A percentile compares a stretch with the other conserved stretches of the same genome.
Evolutionary conservation across 768 basidiomycete genomes (phyloP).

Genomic region (Pleurotus sapidus): DNA sequence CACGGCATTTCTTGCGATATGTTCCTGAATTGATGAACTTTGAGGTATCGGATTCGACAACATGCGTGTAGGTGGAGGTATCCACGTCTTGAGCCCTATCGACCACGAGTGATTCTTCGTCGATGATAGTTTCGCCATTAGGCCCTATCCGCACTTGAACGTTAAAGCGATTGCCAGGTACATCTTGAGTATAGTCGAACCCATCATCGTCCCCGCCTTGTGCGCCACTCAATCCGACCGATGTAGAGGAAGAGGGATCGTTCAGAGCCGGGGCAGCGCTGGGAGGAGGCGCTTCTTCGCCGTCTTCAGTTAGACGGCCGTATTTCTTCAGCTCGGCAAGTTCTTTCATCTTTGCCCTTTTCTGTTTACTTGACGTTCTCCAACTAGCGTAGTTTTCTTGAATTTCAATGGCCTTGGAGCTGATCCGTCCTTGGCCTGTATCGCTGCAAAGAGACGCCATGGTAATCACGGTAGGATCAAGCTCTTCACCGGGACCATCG

Average conservation of each 20-base stretch:
- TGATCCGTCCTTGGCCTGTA: constrained; percentile 75
- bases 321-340: constrained; percentile 76
- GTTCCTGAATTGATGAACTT: constrained; percentile 85
- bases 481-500: constrained; percentile 68
- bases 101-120: constrained; percentile 81
- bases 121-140: constrained; percentile 83
- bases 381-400: constrained; percentile 67
- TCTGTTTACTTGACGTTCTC: constrained; percentile 69
- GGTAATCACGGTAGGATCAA: constrained; percentile 81
- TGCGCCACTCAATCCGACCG: background rate
- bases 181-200: constrained; percentile 67
- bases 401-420: constrained; percentile 73
- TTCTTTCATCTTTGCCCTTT: constrained; percentile 57
- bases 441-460: constrained; percentile 81
- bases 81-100: constrained; percentile 70
- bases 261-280: constrained; percentile 11
- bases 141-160: constrained; percentile 87
- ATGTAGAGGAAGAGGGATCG: background rate
- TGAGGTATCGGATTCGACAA: constrained; percentile 78
- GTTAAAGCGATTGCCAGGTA: constrained; percentile 71
- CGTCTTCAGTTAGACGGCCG: constrained; percentile 52
- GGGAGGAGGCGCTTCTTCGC: constrained; percentile 19
- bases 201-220: constrained; percentile 51
- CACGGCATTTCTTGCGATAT: constrained; percentile 77
- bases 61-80: constrained; percentile 69